A percentile compares a stretch with the other conserved stretches of the same genome.
phyloP scores from a whole-genome alignment of 805 yeast genomes.

The Blastobotrys attinorum region DNA sequence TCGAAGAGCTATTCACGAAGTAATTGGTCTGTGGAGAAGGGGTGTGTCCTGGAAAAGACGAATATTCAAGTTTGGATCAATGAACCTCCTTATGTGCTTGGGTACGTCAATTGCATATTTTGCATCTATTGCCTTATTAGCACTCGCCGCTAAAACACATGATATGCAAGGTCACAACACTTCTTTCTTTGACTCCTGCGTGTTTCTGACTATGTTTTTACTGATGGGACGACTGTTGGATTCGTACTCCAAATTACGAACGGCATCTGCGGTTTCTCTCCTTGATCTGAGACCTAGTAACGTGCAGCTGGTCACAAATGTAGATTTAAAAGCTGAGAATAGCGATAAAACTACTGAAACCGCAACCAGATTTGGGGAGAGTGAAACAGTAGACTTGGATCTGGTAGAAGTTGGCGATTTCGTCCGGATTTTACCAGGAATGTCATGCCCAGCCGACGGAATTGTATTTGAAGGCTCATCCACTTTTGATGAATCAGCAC shows the following conservation, averaged over 20 bases:
- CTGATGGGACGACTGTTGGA: conserved; percentile 65
- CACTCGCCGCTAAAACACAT: conserved; percentile 32
- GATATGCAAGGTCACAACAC: conserved; percentile 35
- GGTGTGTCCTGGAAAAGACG: conserved; percentile 49
- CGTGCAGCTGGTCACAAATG: conserved; percentile 38
- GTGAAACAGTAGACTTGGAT: conserved; percentile 16
- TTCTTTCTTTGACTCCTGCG: conserved; percentile 73
- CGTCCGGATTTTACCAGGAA: conserved; percentile 36
- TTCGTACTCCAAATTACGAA: conserved; percentile 55
- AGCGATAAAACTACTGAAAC: too few relatives aligned
- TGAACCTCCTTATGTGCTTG: conserved; percentile 63
- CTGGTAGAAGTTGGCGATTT: conserved; percentile 83
- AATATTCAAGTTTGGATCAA: conserved; percentile 64
- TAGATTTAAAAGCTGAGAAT: conserved; percentile 8
- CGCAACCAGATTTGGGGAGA: conserved; percentile 10
- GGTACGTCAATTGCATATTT: conserved; percentile 70
- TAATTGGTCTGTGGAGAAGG: conserved; percentile 48
- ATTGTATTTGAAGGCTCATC: conserved; percentile 61
- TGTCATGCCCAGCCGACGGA: conserved; percentile 65
- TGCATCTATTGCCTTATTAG: conserved; percentile 53
- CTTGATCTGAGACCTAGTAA: conserved; percentile 42
- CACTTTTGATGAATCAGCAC: conserved; percentile 81
- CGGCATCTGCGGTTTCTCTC: conserved; percentile 56
- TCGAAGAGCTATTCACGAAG: conserved; percentile 52
- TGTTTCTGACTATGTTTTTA: conserved; percentile 63